A percentile compares a stretch with the other conserved stretches of the same genome.
phyloP scores from a whole-genome alignment of 2,329 filamentous ascomycete genomes.

The Pyricularia sp. region DNA sequence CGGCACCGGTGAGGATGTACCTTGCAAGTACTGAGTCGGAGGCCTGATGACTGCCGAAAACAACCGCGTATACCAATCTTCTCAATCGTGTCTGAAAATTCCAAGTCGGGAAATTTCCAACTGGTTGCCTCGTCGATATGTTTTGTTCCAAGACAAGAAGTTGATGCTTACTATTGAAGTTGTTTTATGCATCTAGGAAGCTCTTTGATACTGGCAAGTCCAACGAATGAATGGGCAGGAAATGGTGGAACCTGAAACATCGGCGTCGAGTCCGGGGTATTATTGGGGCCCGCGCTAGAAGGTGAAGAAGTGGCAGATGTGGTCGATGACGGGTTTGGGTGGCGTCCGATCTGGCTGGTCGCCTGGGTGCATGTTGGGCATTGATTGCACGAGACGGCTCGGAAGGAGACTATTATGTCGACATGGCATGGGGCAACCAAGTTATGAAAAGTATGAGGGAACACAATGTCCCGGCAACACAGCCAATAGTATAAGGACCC shows the following conservation, averaged over 20 bases:
- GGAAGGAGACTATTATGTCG: neutral
- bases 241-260: neutral
- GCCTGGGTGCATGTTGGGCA: neutral
- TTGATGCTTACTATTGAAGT: neutral
- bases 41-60: conserved; percentile 33
- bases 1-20: conserved; percentile 10
- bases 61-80: conserved; percentile 34
- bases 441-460: neutral
- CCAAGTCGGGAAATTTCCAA: neutral
- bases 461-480: neutral
- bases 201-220: neutral
- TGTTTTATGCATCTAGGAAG: neutral
- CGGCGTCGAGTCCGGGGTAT: neutral
- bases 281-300: neutral
- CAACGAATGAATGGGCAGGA: neutral
- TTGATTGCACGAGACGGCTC: neutral
- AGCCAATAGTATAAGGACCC: neutral
- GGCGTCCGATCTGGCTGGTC: neutral
- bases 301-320: neutral
- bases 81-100: conserved; percentile 19
- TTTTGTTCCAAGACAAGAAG: neutral
- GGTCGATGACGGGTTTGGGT: neutral
- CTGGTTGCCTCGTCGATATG: neutral
- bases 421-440: neutral
- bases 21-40: neutral